Conservation (phyloP, 129 eudicot genomes). For the Centrapalus pauciflorus region DNA sequence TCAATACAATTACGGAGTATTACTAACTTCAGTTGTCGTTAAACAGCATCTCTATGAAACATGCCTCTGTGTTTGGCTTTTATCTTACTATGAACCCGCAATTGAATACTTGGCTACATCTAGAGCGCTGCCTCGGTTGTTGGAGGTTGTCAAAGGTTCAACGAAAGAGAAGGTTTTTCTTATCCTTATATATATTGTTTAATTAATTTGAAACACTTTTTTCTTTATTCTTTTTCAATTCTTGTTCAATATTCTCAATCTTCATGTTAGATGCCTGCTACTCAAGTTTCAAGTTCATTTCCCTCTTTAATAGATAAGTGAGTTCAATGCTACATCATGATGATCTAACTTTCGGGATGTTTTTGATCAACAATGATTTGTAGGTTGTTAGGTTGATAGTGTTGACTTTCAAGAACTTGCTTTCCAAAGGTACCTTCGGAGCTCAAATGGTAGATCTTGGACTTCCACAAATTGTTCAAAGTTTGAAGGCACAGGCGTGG, state of each 20-base stretch:
- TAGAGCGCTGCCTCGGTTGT: conserved; percentile 68
- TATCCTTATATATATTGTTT: neutral
- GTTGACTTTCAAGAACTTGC: conserved; percentile 82
- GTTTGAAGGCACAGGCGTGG: conserved; percentile 71
- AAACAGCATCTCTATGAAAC: conserved; percentile 91
- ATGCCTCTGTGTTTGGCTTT: conserved; percentile 92
- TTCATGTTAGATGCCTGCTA: neutral
- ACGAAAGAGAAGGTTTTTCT: conserved; percentile 72
- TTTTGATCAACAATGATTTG: conserved; percentile 10
- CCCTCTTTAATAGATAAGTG: neutral
- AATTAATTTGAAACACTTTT: neutral
- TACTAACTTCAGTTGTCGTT: conserved; percentile 8
- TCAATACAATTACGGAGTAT: neutral
- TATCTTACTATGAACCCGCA: conserved; percentile 97
- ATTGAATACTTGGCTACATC: conserved; percentile 91
- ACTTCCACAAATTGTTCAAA: conserved; percentile 65
- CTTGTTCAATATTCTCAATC: neutral
- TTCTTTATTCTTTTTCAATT: neutral
- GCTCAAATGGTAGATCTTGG: conserved; percentile 71
- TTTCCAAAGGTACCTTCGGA: conserved; percentile 72
- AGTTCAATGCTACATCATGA: neutral
- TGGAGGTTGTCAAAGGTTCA: conserved; percentile 88
- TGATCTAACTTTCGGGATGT: neutral
- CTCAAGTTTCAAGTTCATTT: neutral
- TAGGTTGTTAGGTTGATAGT: conserved; percentile 89